Evolutionary conservation across 768 basidiomycete genomes (phyloP).

Genomic region (Leccinum sublutescens): DNA sequence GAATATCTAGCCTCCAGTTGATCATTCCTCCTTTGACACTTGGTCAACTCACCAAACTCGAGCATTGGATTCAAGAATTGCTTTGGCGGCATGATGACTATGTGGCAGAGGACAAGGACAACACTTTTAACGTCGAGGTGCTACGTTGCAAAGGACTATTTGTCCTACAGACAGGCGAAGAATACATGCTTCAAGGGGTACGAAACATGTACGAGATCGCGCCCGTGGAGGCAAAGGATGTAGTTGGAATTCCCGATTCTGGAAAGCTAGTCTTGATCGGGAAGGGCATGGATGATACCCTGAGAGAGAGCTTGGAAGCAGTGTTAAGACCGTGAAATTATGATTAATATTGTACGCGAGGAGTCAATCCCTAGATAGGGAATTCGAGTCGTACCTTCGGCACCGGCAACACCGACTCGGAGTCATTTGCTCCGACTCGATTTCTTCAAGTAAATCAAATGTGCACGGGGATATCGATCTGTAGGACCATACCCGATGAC

Average conservation of each 20-base stretch:
- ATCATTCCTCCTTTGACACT: constrained; percentile 57
- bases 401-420: too few species aligned
- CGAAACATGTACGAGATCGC: constrained; percentile 83
- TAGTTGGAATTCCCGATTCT: constrained; percentile 50
- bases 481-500: constrained; percentile 20
- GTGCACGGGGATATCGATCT: not conserved
- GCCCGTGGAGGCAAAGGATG: constrained; percentile 38
- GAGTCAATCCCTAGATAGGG: not conserved
- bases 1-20: constrained; percentile 82
- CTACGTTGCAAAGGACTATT: constrained; percentile 91
- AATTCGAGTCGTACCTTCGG: not conserved
- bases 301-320: constrained; percentile 52
- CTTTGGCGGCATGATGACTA: constrained; percentile 76
- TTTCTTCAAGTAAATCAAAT: not conserved
- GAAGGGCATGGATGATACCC: constrained; percentile 61
- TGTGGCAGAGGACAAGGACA: constrained; percentile 30
- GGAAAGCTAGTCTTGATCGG: constrained; percentile 91
- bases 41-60: constrained; percentile 51
- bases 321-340: constrained; percentile 9
- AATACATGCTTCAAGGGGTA: constrained; percentile 88
- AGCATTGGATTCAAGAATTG: constrained; percentile 76
- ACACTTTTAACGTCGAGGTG: constrained; percentile 46
- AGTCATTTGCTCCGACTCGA: constrained; percentile 1
- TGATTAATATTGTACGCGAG: not conserved
- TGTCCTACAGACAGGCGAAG: constrained; percentile 47